Conservation (phyloP, 352 stramenopile species). For the Phytophthora idaei region DNA sequence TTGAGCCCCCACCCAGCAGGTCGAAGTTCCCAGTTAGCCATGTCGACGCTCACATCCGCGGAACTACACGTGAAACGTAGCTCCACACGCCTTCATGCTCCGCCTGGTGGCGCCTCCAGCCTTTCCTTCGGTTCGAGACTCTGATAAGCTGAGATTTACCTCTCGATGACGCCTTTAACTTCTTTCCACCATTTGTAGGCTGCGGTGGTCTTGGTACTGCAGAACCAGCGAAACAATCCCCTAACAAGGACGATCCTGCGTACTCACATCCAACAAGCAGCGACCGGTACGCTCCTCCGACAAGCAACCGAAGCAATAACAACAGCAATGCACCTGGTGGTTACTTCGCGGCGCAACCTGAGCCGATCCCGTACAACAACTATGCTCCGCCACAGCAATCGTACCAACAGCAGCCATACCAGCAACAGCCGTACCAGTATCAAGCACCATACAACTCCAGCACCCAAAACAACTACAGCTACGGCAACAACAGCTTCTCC, state of each 20-base stretch:
- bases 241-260: conserved; percentile 23
- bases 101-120: conserved; percentile 65
- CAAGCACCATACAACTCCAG: conserved; percentile 20
- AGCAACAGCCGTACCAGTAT: conserved; percentile 22
- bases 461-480: conserved; percentile 15
- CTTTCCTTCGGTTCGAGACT: conserved; percentile 67
- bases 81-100: conserved; percentile 75
- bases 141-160: neutral
- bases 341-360: conserved; percentile 9
- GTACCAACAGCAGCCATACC: conserved; percentile 21
- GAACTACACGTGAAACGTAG: conserved; percentile 79
- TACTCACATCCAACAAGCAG: conserved; percentile 23
- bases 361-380: conserved; percentile 14
- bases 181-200: conserved; percentile 14
- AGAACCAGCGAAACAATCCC: conserved; percentile 27
- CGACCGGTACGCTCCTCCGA: conserved; percentile 16
- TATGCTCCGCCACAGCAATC: conserved; percentile 13
- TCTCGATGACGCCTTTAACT: neutral
- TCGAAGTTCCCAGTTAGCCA: conserved; percentile 14
- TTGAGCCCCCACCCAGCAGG: neutral
- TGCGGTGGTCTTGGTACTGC: conserved; percentile 61
- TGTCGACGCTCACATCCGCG: conserved; percentile 83
- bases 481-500: conserved; percentile 20
- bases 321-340: conserved; percentile 13
- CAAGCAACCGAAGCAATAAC: conserved; percentile 12